Evolutionary conservation across 2,329 filamentous ascomycete genomes (phyloP).

Genomic region (Boeremia lycopersici): DNA sequence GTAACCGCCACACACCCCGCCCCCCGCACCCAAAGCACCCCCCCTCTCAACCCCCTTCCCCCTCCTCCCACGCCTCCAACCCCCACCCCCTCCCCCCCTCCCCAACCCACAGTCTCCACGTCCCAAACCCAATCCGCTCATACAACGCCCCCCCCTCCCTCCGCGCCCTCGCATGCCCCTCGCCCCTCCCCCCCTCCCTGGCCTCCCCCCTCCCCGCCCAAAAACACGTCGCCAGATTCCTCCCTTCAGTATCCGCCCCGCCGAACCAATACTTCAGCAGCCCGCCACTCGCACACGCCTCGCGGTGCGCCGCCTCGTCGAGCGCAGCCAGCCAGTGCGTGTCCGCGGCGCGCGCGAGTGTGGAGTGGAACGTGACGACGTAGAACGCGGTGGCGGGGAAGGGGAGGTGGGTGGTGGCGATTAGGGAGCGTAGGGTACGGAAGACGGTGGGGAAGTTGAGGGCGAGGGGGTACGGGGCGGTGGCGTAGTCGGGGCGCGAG

Average conservation of each 20-base stretch:
- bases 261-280: constrained; percentile 96
- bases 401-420: constrained; percentile 48
- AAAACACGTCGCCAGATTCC: constrained; percentile 80
- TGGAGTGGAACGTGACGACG: constrained; percentile 82
- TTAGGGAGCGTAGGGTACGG: constrained; percentile 61
- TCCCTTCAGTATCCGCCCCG: constrained; percentile 66
- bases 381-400: constrained; percentile 76
- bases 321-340: no score
- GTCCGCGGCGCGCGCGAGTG: no score
- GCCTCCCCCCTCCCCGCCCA: constrained; percentile 65
- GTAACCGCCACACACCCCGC: no score
- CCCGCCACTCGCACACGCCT: constrained; percentile 79
- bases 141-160: constrained; percentile 56
- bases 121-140: constrained; percentile 50
- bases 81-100: constrained; percentile 68
- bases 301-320: no score
- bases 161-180: constrained; percentile 62
- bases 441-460: constrained; percentile 79
- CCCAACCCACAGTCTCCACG: constrained; percentile 63
- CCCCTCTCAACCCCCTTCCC: no score
- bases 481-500: constrained; percentile 74
- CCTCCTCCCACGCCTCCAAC: constrained; percentile 45
- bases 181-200: constrained; percentile 64
- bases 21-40: no score
- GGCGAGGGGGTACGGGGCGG: constrained; percentile 70